Conservation (phyloP, 163 green algal genomes). For the Scenedesmus sp. region DNA sequence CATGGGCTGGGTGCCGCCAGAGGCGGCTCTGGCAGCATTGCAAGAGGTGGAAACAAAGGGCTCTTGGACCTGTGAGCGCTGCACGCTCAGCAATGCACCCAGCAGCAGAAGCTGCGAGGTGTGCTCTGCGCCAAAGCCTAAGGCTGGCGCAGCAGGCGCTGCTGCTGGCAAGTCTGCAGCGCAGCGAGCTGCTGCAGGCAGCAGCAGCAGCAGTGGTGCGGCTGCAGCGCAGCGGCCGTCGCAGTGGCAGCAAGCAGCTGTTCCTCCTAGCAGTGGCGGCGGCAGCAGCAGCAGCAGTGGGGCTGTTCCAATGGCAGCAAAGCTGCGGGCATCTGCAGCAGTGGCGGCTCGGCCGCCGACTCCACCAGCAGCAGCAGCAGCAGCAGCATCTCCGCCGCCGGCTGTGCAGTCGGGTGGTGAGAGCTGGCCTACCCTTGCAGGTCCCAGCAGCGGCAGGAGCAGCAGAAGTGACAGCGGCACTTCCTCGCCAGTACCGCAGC, state of each 20-base stretch:
- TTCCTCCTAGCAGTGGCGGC: not conserved
- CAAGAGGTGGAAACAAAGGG: conserved; percentile 60
- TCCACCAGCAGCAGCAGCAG: not conserved
- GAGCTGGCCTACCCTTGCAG: conserved; percentile 28
- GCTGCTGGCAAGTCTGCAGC: not conserved
- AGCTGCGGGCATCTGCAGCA: not conserved
- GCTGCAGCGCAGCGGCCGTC: not conserved
- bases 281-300: conserved; percentile 20
- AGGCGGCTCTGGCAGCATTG: conserved; percentile 73
- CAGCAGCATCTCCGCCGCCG: not conserved
- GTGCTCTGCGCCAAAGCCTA: conserved; percentile 31
- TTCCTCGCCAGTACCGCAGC: not conserved
- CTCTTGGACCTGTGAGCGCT: conserved; percentile 75
- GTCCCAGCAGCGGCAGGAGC: not conserved
- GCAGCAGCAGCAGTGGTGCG: conserved; percentile 15
- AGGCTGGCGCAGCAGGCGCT: not conserved
- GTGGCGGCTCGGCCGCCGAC: not conserved
- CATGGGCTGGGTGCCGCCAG: conserved; percentile 77
- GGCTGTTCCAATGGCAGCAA: not conserved
- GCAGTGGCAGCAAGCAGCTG: conserved; percentile 22
- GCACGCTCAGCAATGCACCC: conserved; percentile 78
- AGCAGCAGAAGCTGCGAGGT: conserved; percentile 56
- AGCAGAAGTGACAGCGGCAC: not conserved
- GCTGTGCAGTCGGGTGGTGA: not conserved
- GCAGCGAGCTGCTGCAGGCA: conserved; percentile 2